phyloP scores from a whole-genome alignment of 768 basidiomycete species.

The Gymnopilus dilepis region DNA sequence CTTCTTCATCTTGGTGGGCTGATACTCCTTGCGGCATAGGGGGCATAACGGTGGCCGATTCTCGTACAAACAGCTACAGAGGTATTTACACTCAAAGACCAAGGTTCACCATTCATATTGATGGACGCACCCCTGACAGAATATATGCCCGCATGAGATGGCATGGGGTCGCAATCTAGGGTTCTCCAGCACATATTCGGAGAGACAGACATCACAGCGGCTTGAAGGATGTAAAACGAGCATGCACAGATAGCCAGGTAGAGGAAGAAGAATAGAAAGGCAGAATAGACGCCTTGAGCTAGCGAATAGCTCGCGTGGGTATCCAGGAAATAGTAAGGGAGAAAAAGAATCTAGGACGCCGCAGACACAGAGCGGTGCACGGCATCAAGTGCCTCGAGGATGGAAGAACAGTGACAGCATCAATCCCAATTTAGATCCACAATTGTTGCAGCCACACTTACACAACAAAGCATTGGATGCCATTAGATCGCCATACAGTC shows the following conservation, averaged over 20 bases:
- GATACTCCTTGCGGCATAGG: slow-evolving; percentile 67
- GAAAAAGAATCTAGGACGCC: not conserved
- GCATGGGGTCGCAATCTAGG: slow-evolving; percentile 63
- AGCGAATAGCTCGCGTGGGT: not conserved
- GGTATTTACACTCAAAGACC: not conserved
- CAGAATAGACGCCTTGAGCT: slow-evolving; percentile 1
- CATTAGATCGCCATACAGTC: not conserved
- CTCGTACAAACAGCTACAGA: slow-evolving; percentile 56
- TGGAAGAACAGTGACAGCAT: not conserved
- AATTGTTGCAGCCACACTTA: too few species aligned
- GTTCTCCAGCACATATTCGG: slow-evolving; percentile 60
- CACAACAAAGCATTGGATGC: too few species aligned
- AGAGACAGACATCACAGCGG: slow-evolving; percentile 78
- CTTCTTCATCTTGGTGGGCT: slow-evolving; percentile 62
- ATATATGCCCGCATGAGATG: slow-evolving; percentile 80
- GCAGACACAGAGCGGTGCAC: not conserved
- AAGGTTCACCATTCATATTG: not conserved
- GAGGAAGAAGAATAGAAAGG: slow-evolving; percentile 2
- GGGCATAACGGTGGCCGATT: slow-evolving; percentile 62
- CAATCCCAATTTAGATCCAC: not conserved
- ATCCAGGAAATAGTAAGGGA: not conserved
- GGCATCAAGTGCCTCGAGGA: slow-evolving; percentile 6
- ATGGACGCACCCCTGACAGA: slow-evolving; percentile 65
- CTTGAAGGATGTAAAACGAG: slow-evolving; percentile 73
- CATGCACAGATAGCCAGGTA: slow-evolving; percentile 29